Base-by-base conservation (phyloP, 306 rosid species). In the Biancaea sappan region DNA sequence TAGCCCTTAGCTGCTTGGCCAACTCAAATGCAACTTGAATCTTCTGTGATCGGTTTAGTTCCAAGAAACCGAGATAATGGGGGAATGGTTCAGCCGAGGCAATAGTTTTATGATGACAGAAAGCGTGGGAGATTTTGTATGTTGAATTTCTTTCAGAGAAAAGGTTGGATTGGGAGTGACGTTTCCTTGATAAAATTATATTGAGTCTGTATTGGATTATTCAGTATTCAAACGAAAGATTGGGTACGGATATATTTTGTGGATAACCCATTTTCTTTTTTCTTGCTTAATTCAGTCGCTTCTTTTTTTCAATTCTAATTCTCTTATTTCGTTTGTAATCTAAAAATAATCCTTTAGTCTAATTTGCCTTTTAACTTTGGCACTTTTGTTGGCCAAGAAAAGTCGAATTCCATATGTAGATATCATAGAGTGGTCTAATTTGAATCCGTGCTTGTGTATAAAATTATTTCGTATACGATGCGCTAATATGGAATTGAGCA, bases 21-120 rank as follows among this genome's bases (percentile, higher is more conserved):
- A 75, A 58, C 67, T 68, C 46, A 74, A 82, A 76, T 83, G 88
- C 84, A 71, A 77, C 64, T 77, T 52, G 58, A 73, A 81, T 84
- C 10, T 74, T 51, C 29, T 77, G 12, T 48, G 73, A 79, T 77
- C 77, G 71, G 84, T 79, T 85, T 78, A 57, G 76, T 71, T 52
- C 48, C 31, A 4, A 37, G 29, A 62, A 62, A 37, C 8, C 31
- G 18, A 63, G 83, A 71, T 79, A 66, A 69, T 66, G 71, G 61
- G 28, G 68, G 22, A 69, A 64, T 22, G 47, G 28, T 65, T 64
- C 24, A 56, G 53, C 40, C 57, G 48, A 13, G 50, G n/a, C 53
- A 66, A 71, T 51, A 22, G 59, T 60, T 44, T n/a, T 51, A 67
- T 75, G 6, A 32, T 35, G 26, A 31, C 24, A 51, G 40, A 6